Conservation (phyloP, 2,329 filamentous ascomycete species). For the Cercospora canescens region DNA sequence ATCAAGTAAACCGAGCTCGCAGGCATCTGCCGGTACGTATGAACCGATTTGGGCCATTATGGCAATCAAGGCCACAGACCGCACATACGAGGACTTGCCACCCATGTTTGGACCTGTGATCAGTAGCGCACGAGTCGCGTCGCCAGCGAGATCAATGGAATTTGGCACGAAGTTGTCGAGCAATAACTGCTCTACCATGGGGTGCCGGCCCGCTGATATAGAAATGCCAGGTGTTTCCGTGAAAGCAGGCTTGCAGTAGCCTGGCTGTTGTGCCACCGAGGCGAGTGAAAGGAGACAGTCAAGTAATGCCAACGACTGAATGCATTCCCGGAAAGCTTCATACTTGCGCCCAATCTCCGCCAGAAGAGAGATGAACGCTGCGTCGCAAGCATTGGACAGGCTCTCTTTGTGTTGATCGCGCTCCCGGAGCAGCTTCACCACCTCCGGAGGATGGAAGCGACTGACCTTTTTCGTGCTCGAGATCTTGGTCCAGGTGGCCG, state of each 20-base stretch:
- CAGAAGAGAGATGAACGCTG: slow-evolving; percentile 73
- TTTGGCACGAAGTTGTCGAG: slow-evolving; percentile 90
- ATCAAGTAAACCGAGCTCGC: slow-evolving; percentile 79
- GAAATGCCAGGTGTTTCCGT: slow-evolving; percentile 66
- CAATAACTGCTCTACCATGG: slow-evolving; percentile 91
- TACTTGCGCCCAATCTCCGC: slow-evolving; percentile 77
- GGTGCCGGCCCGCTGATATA: slow-evolving; percentile 77
- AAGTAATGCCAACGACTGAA: slow-evolving; percentile 80
- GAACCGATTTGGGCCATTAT: slow-evolving; percentile 95
- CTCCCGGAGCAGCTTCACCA: slow-evolving; percentile 78
- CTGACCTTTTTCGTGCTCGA: slow-evolving; percentile 90
- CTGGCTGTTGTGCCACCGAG: slow-evolving; percentile 78
- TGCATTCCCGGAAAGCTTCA: slow-evolving; percentile 82
- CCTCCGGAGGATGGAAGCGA: slow-evolving; percentile 91
- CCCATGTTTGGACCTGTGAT: slow-evolving; percentile 99
- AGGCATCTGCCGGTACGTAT: slow-evolving; percentile 79
- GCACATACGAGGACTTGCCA: slow-evolving; percentile 96
- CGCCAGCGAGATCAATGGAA: slow-evolving; percentile 69
- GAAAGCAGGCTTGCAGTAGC: slow-evolving; percentile 78
- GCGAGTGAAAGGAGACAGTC: slow-evolving; percentile 89
- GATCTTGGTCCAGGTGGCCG: slow-evolving; percentile 92
- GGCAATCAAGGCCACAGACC: slow-evolving; percentile 83
- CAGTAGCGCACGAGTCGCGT: slow-evolving; percentile 70
- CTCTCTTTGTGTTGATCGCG: slow-evolving; percentile 94
- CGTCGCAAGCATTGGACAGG: slow-evolving; percentile 86